Percentiles rank a stretch among this genome's conserved stretches.
These are phyloP conservation scores for Vishniacozyma victoriae DNA, from an alignment of 768 basidiomycete genomes.

Conservation along the genomic window DNA sequence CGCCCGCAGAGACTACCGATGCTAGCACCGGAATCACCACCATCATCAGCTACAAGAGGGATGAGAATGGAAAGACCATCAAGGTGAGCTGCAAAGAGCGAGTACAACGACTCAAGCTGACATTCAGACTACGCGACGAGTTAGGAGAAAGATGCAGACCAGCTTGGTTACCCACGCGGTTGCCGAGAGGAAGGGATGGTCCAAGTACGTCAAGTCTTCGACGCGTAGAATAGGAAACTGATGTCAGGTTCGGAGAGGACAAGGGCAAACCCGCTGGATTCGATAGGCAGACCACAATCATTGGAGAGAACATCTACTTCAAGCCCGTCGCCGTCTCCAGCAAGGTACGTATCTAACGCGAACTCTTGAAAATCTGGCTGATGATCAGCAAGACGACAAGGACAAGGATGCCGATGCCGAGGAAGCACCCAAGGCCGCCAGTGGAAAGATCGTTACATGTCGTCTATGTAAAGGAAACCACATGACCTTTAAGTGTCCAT, in stretches of 20 bases:
- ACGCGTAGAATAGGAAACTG: background rate
- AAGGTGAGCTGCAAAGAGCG: conserved; percentile 57
- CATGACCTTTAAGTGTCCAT: conserved; percentile 97
- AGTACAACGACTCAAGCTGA: conserved; percentile 6
- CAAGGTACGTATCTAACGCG: conserved; percentile 54
- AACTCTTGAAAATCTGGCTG: background rate
- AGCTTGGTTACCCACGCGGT: conserved; percentile 88
- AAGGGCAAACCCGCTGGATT: conserved; percentile 80
- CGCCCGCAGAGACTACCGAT: conserved; percentile 61
- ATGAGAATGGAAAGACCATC: conserved; percentile 90
- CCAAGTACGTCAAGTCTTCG: conserved; percentile 49
- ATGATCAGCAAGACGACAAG: background rate
- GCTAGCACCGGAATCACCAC: conserved; percentile 83
- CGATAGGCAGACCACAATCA: conserved; percentile 79
- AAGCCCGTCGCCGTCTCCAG: conserved; percentile 37
- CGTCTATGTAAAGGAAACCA: conserved; percentile 93
- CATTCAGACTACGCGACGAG: conserved; percentile 71
- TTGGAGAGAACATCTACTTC: conserved; percentile 67
- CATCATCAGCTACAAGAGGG: conserved; percentile 72
- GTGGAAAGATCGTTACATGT: conserved; percentile 80
- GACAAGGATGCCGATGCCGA: background rate
- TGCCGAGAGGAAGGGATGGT: conserved; percentile 87
- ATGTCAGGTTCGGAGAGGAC: conserved; percentile 74
- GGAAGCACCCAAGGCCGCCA: conserved; percentile 53
- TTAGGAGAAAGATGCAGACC: conserved; percentile 79